Evolutionary conservation across 768 basidiomycete species (phyloP), one percentile per base, ranked within the genome.

Genomic region (Trametes elegans): DNA sequence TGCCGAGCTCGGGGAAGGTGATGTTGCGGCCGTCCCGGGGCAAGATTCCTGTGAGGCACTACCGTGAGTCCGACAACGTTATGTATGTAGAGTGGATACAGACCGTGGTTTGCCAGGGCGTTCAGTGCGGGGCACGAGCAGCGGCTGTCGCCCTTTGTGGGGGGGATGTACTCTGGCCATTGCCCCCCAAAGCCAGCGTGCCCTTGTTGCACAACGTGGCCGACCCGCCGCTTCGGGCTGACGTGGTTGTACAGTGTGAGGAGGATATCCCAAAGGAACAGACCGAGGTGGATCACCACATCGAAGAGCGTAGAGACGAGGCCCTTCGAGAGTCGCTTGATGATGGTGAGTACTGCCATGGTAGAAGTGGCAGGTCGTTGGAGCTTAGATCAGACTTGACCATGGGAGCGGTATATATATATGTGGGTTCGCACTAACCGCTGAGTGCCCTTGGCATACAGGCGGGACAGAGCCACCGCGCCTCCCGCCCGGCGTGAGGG

Each of bases 31-130:
- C 90, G 73, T 82, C 79, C 39, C 74, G 85, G 0, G 90, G 65
- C 16, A 82, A 49, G 46, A 82, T 74, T 13, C 71, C 72, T 73
- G 19, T 9, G 16, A 35, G 43, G 5, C 19, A 2, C n/a, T 8
- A 18, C 14, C 42, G 40, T 42, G 10, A 28, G 41, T 13, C 13
- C 3, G 2, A 2, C 4, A 11, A 7, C 14, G n/a, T 26, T 16
- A 5, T 16, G 13, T 27, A 28, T 2, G 14, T 36, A 14, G 26
- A 9, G 6, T 1, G 23, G 31, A 16, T 24, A 53, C 66, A 38
- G 36, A 90, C 90, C 90, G 57, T 92, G 90, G 66, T 92, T 92
- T 7, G 90, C 88, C 80, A 93, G 74, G 0, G 87, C 85, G 59
- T 93, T 92, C 54, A 92, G 67, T 10, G 80, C 88, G 2, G 89